Evolutionary conservation across 345 rosid species (phyloP).

Genomic region (Odontarrhena argentea): DNA sequence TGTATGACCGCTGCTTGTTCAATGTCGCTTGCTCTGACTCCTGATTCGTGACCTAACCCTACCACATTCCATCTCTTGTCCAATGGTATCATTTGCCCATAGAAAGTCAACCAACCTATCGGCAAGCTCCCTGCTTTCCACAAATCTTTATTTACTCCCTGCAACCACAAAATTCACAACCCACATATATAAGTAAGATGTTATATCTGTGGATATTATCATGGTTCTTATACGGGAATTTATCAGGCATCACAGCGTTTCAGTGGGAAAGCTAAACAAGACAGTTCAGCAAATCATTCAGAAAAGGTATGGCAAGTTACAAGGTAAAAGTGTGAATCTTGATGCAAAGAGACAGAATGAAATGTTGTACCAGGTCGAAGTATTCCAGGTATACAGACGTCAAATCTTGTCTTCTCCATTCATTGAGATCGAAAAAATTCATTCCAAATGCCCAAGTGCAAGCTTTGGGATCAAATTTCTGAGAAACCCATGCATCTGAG

Average conservation of each 20-base stretch:
- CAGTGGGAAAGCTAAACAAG: too few relatives aligned
- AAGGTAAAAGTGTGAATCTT: background rate
- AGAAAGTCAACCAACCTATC: slow-evolving; percentile 81
- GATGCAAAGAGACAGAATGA: slow-evolving; percentile 16
- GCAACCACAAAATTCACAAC: slow-evolving; percentile 29
- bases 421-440: slow-evolving; percentile 78
- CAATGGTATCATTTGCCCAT: slow-evolving; percentile 57
- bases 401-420: slow-evolving; percentile 71
- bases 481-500: slow-evolving; percentile 61
- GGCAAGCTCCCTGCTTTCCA: slow-evolving; percentile 81
- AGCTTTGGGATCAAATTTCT: slow-evolving; percentile 63
- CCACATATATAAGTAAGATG: slow-evolving; percentile 4
- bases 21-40: slow-evolving; percentile 49
- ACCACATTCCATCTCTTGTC: slow-evolving; percentile 80
- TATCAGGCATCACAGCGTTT: too few relatives aligned
- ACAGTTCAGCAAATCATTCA: too few relatives aligned
- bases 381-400: slow-evolving; percentile 59
- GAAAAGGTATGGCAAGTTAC: too few relatives aligned
- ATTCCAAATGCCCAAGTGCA: slow-evolving; percentile 97
- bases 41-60: slow-evolving; percentile 79
- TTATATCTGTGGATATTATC: background rate
- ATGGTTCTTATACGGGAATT: too few relatives aligned
- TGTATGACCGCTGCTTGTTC: slow-evolving; percentile 81
- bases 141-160: slow-evolving; percentile 56
- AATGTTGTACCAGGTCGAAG: slow-evolving; percentile 58